Percentiles rank a stretch among this genome's conserved stretches.
Evolutionary conservation across 2,329 filamentous ascomycete species (phyloP).

Genomic region (Sarocladiaceae sp.): DNA sequence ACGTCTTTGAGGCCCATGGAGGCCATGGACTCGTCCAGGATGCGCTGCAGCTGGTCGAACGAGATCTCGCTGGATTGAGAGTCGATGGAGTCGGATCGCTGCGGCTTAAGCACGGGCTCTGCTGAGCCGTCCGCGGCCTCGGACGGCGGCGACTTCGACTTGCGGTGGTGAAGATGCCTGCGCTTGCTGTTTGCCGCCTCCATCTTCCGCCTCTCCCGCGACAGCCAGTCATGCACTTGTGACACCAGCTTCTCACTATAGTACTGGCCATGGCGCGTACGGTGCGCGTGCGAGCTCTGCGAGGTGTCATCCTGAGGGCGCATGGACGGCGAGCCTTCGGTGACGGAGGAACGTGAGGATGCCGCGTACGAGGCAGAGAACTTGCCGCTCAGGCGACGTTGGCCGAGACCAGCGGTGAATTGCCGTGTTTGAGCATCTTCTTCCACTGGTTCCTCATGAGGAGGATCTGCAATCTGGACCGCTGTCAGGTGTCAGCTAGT

Average conservation of each 20-base stretch:
- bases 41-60: conserved; percentile 75
- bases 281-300: conserved; percentile 18
- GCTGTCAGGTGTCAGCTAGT: conserved; percentile 29
- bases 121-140: conserved; percentile 13
- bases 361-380: conserved; percentile 22
- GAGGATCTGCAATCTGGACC: conserved; percentile 56
- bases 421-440: conserved; percentile 26
- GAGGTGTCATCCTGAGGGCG: conserved; percentile 23
- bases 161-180: conserved; percentile 36
- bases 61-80: conserved; percentile 69
- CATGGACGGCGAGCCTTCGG: conserved; percentile 23
- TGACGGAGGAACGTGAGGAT: conserved; percentile 43
- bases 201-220: conserved; percentile 67
- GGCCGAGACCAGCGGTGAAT: conserved; percentile 26
- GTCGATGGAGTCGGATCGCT: conserved; percentile 51
- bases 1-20: conserved; percentile 44
- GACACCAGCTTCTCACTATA: conserved; percentile 58
- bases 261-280: conserved; percentile 30
- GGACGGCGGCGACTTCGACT: conserved; percentile 31
- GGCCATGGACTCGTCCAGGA: conserved; percentile 65
- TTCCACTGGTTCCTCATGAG: conserved; percentile 26
- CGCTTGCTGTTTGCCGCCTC: conserved; percentile 38
- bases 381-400: conserved; percentile 29
- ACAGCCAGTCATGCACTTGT: conserved; percentile 79
- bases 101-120: conserved; percentile 19